These are phyloP conservation scores for Penicillium sumatraense DNA, from an alignment of 2,329 filamentous ascomycete species.

Conservation along the genomic window DNA sequence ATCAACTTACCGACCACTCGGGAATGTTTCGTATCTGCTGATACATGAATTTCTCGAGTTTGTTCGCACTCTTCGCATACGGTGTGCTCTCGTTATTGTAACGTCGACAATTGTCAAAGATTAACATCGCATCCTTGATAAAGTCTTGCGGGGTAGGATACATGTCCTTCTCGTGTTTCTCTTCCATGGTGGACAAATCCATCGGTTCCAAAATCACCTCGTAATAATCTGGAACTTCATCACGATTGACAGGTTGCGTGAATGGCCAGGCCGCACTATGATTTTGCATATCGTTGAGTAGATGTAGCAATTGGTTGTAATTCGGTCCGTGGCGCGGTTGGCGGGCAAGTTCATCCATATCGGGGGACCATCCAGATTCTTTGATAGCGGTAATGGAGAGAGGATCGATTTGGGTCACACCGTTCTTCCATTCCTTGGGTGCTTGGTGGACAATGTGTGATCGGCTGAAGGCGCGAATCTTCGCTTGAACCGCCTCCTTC, in stretches of 20 bases:
- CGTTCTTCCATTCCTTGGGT: constrained; percentile 83
- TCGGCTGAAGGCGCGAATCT: constrained; percentile 89
- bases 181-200: constrained; percentile 95
- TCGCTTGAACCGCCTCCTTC: constrained; percentile 91
- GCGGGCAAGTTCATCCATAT: constrained; percentile 96
- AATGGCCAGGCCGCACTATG: constrained; percentile 95
- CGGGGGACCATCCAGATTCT: constrained; percentile 90
- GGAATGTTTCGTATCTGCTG: constrained; percentile 87
- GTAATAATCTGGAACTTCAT: constrained; percentile 98
- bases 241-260: constrained; percentile 86
- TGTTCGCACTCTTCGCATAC: constrained; percentile 93
- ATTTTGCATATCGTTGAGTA: constrained; percentile 95
- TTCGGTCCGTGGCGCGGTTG: constrained; percentile 95
- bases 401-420: constrained; percentile 76
- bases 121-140: constrained; percentile 80
- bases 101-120: constrained; percentile 92
- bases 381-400: constrained; percentile 86
- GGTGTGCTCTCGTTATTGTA: constrained; percentile 97
- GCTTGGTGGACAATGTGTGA: constrained; percentile 86
- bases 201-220: constrained; percentile 98
- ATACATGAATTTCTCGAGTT: constrained; percentile 95
- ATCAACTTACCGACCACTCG: constrained; percentile 74
- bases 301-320: constrained; percentile 89
- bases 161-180: constrained; percentile 89
- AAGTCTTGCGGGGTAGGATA: constrained; percentile 94